These are phyloP conservation scores for Ajuga chamaepitys DNA, from an alignment of 257 asterid species.

Conservation along the genomic window DNA sequence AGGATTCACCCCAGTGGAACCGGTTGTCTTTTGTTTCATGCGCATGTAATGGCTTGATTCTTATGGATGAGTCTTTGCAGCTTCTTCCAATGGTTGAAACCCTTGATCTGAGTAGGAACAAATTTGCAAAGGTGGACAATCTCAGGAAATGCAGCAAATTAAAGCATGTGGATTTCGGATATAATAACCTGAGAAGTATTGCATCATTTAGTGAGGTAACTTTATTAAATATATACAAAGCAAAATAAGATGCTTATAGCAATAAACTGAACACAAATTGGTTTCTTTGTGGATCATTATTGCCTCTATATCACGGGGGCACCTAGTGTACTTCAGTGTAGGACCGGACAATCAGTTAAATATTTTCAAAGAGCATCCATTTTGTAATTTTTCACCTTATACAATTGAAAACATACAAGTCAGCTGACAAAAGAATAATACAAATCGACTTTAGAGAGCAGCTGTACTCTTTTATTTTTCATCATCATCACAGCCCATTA, in stretches of 20 bases:
- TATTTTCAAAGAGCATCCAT: not conserved
- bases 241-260: conserved; percentile 3
- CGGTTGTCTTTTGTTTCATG: conserved; percentile 83
- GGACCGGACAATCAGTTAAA: not conserved
- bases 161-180: conserved; percentile 89
- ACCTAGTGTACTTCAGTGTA: not conserved
- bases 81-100: conserved; percentile 87
- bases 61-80: conserved; percentile 96
- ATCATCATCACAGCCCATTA: not conserved
- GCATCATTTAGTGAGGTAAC: conserved; percentile 73
- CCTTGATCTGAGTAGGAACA: conserved; percentile 92
- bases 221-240: conserved; percentile 6
- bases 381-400: not conserved
- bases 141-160: conserved; percentile 74
- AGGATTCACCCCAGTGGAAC: conserved; percentile 81
- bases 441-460: not conserved
- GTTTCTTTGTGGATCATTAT: conserved; percentile 3
- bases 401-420: not conserved
- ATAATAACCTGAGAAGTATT: conserved; percentile 78
- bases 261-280: not conserved
- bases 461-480: not conserved
- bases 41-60: conserved; percentile 71
- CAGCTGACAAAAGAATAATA: not conserved
- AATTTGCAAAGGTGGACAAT: conserved; percentile 84
- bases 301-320: not conserved